phyloP scores from a whole-genome alignment of 2,329 filamentous ascomycete genomes.

The Fusarium nurragi region DNA sequence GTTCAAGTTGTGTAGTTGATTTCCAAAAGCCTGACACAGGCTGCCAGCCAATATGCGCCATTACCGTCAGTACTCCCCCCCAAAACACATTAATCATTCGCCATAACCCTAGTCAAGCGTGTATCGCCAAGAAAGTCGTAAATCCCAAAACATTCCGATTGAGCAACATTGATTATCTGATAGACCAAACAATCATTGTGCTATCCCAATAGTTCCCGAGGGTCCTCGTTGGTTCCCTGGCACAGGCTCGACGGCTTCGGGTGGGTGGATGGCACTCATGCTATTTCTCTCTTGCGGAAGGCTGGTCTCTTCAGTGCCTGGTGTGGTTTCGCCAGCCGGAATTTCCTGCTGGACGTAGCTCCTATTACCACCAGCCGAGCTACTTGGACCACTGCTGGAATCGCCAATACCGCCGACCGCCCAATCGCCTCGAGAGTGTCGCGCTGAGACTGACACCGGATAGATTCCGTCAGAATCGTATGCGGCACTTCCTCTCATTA shows the following conservation, averaged over 20 bases:
- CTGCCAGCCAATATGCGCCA: constrained; percentile 23
- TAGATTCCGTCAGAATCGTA: constrained; percentile 32
- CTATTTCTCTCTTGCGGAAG: not conserved
- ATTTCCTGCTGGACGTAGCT: constrained; percentile 1
- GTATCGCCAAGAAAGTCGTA: constrained; percentile 4
- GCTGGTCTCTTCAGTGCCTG: not conserved
- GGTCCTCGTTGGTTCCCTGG: not conserved
- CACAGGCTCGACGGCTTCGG: not conserved
- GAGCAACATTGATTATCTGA: not conserved
- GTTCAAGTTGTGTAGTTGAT: constrained; percentile 2
- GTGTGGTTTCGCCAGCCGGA: constrained; percentile 1
- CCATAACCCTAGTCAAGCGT: not conserved
- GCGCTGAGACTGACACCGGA: constrained; percentile 21
- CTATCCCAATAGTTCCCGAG: constrained; percentile 6
- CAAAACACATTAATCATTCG: constrained; percentile 4
- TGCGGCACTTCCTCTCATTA: constrained; percentile 39
- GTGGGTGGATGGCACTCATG: not conserved
- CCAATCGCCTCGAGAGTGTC: constrained; percentile 29
- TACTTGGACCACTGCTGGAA: constrained; percentile 17
- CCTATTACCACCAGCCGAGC: constrained; percentile 9
- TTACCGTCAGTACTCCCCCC: constrained; percentile 18
- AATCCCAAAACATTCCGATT: not conserved
- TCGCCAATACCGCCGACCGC: constrained; percentile 1
- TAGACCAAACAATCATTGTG: constrained; percentile 2
- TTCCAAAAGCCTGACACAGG: constrained; percentile 16